Conservation (phyloP, 768 basidiomycete species). For the Rhizopogon vesiculosus region DNA sequence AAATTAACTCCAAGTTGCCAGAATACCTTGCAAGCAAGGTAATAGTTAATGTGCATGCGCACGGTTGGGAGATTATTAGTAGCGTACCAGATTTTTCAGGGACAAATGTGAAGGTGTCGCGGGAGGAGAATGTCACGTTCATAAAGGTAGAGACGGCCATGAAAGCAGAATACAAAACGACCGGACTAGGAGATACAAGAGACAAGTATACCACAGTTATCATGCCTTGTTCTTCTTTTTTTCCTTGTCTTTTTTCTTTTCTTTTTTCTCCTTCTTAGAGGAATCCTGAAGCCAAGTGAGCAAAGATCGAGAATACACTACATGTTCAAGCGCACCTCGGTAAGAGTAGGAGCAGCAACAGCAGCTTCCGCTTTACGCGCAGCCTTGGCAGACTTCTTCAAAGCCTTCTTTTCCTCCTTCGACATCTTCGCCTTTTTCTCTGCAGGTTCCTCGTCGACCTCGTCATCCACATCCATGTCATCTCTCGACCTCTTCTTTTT, state of each 20-base stretch:
- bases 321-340: constrained; percentile 28
- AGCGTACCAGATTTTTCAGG: not conserved
- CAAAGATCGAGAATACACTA: not conserved
- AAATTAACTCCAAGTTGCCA: too few relatives aligned
- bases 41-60: not conserved
- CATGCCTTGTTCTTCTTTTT: constrained; percentile 47
- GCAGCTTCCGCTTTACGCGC: constrained; percentile 46
- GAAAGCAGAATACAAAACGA: not conserved
- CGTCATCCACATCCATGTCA: constrained; percentile 59
- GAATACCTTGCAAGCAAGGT: too few relatives aligned
- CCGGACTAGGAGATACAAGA: not conserved
- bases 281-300: constrained; percentile 20
- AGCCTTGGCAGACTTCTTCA: constrained; percentile 74
- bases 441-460: constrained; percentile 41
- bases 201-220: constrained; percentile 4
- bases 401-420: constrained; percentile 83
- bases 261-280: constrained; percentile 32
- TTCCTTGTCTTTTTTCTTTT: constrained; percentile 43
- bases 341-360: constrained; percentile 6
- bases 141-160: not conserved
- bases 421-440: constrained; percentile 71
- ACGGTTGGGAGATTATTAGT: not conserved
- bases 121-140: not conserved
- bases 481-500: constrained; percentile 68
- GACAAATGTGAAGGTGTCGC: too few relatives aligned